A percentile compares a stretch with the other conserved stretches of the same genome.
phyloP scores from a whole-genome alignment of 768 basidiomycete species.

The Tephrocybe sp. region DNA sequence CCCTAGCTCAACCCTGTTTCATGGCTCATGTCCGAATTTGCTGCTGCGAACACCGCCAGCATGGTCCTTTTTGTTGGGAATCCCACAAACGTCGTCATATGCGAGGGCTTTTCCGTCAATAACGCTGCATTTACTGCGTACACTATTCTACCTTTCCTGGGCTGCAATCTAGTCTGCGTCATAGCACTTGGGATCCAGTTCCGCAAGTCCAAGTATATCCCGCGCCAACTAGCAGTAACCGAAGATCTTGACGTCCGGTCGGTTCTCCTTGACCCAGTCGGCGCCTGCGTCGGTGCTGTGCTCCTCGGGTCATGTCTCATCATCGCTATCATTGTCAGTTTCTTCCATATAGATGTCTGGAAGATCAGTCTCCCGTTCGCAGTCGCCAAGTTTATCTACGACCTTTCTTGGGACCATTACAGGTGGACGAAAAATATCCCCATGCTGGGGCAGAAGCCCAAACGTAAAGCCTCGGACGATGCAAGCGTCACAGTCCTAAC shows the following conservation, averaged over 20 bases:
- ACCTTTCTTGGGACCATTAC: slow-evolving; percentile 59
- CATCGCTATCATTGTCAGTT: slow-evolving; percentile 75
- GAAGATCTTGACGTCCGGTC: slow-evolving; percentile 47
- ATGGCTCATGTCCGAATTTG: slow-evolving; percentile 76
- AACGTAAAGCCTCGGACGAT: slow-evolving; percentile 16
- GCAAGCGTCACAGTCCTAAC: neutral
- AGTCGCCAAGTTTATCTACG: slow-evolving; percentile 63
- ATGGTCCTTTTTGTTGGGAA: slow-evolving; percentile 83
- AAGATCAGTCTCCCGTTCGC: slow-evolving; percentile 84
- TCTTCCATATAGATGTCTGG: slow-evolving; percentile 78
- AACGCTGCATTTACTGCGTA: slow-evolving; percentile 81
- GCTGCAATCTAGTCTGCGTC: slow-evolving; percentile 61
- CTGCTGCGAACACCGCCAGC: slow-evolving; percentile 76
- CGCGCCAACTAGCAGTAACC: slow-evolving; percentile 34
- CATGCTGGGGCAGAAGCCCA: slow-evolving; percentile 18
- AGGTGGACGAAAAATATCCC: slow-evolving; percentile 28
- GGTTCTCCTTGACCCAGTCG: slow-evolving; percentile 68
- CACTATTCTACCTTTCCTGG: slow-evolving; percentile 78
- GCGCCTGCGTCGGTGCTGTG: slow-evolving; percentile 71
- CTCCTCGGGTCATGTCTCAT: slow-evolving; percentile 66
- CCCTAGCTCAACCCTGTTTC: slow-evolving; percentile 44
- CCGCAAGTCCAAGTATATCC: slow-evolving; percentile 51
- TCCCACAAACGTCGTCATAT: slow-evolving; percentile 91
- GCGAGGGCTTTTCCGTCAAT: slow-evolving; percentile 79
- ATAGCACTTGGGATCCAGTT: slow-evolving; percentile 59